Base-by-base conservation (phyloP, 371 early-diverging fungal species). In the Mycotypha africana region DNA sequence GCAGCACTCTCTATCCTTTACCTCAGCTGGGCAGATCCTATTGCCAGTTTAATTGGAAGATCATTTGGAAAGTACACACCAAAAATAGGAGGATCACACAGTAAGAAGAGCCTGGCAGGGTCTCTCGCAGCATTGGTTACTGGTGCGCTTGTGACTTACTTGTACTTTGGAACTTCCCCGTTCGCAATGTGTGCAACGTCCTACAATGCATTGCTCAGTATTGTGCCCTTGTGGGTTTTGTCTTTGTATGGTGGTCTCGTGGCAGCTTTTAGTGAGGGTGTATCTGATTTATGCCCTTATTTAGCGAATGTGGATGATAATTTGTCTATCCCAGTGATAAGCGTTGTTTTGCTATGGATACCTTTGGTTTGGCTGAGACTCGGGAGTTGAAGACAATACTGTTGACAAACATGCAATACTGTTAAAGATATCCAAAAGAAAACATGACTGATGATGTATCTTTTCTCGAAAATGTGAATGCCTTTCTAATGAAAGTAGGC, bases 1-100 rank as follows among this genome's bases (percentile, higher is more conserved):
- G 74, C 70, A n/a, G 55, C 74, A 8, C 23, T 78, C n/a, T 71
- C 76, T 9, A 78, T 78, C 21, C 50, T 78, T 39, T 76, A 72
- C 49, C 43, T 78, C 17, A 70, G 73, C 10, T 78, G 79, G 79
- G 58, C 70, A 6, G 79, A 78, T 42, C 76, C 79, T 12, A 72
- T 69, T 1, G 79, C 79, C 9, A 74, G 74, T 26, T 63, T 74
- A 12, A 60, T 62, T 39, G 79, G 79, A 20, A 59, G 65, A 31
- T 49, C 70, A 24, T 76, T 61, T 63, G 79, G 79, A 33, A 56
- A 55, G n/a, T 70, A 74, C 28, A 76, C 79, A 14, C 61, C 56
- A 16, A 44, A 49, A 32, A 74, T 62, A 8, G 30, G 30, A 28
- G n/a, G n/a, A n/a, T 28, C 5, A 8, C 5, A 28, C 28, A 58